Evolutionary conservation across 2,329 filamentous ascomycete species (phyloP), one percentile per base, ranked within the genome.

Genomic region (Calonectria hawksworthii): DNA sequence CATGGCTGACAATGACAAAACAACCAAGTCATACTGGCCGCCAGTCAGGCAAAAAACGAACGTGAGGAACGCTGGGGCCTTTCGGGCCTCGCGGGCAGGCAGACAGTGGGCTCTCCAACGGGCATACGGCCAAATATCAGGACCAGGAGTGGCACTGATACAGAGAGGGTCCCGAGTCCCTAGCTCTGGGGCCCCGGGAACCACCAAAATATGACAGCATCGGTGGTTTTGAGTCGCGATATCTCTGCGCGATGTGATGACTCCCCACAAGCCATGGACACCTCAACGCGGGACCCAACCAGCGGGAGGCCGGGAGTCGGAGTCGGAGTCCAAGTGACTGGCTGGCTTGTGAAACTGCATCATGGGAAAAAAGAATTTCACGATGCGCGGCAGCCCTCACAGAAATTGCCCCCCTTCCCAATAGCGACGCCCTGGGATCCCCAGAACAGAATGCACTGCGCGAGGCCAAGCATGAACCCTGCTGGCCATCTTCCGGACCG

Each of bases 1-100:
- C 71, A 66, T 79, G 72, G 76, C 76, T 78, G 75, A 73, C 51
- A 78, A 80, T 78, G 56, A 63, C 67, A 67, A 54, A 73, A 73
- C 71, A 44, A 73, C 76, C 75, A 74, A 78, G 76, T 76, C 78
- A 69, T 68, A 70, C 41, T 65, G 67, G 26, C 26, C 61, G 72
- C 47, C 54, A 50, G 69, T 69, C 36, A 76, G 75, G 54, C 63
- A 72, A 74, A 72, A 73, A 73, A 32, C 70, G 4, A 63, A 41
- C 10, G 44, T 16, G 41, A 70, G 47, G 47, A 64, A 56, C 44
- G 73, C 65, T 76, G 44, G 68, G 70, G 71, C 68, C 41, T 23
- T 47, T 3, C 21, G 41, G 16, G 41, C n/a, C 64, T 47, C 74
- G 74, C 44, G 51, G 68, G 34, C 69, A 71, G 69, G 61, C 69